Conservation (phyloP, 2,329 filamentous ascomycete genomes). For the Corniculantispora saksenae region DNA sequence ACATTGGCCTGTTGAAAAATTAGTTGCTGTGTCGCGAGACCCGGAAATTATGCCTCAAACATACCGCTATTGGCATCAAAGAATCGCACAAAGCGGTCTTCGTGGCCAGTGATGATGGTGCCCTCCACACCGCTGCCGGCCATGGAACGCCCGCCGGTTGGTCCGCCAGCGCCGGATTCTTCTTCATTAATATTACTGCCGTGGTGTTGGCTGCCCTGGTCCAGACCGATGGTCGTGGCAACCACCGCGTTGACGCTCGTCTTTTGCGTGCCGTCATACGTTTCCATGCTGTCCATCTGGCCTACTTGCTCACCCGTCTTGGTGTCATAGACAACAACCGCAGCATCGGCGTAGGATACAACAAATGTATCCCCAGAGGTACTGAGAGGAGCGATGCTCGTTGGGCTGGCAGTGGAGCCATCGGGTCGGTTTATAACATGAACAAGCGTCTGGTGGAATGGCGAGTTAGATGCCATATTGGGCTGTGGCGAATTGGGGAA, state of each 20-base stretch:
- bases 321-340: conserved; percentile 90
- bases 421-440: conserved; percentile 78
- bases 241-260: conserved; percentile 90
- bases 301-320: conserved; percentile 88
- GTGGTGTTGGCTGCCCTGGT: conserved; percentile 58
- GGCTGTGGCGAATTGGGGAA: conserved; percentile 90
- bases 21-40: conserved; percentile 19
- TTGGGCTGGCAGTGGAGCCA: conserved; percentile 71
- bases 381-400: conserved; percentile 89
- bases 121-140: conserved; percentile 83
- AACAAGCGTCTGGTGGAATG: conserved; percentile 84
- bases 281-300: conserved; percentile 90
- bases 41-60: conserved; percentile 37
- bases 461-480: conserved; percentile 78
- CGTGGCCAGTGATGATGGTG: conserved; percentile 92
- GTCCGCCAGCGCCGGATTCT: conserved; percentile 72
- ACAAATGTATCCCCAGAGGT: conserved; percentile 84
- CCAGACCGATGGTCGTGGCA: conserved; percentile 79
- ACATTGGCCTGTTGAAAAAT: conserved; percentile 76
- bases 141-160: conserved; percentile 68
- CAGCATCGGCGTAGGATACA: conserved; percentile 87
- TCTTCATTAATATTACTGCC: conserved; percentile 67
- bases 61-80: conserved; percentile 98
- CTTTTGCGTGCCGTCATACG: conserved; percentile 78
- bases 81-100: conserved; percentile 94